Conservation (phyloP, 2,329 filamentous ascomycete species). For the Dothistroma septosporum region DNA sequence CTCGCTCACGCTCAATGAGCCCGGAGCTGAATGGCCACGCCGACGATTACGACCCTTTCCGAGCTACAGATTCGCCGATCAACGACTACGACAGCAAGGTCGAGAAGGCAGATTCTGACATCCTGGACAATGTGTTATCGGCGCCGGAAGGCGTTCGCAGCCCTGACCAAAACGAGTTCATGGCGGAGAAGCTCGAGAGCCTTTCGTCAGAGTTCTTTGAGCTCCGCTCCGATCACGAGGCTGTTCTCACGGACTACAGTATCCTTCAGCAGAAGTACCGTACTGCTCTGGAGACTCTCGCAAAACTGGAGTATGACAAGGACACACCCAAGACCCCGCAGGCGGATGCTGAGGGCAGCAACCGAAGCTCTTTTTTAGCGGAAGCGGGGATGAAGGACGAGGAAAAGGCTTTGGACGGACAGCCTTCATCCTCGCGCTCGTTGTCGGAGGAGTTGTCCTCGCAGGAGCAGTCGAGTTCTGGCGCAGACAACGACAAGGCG, state of each 20-base stretch:
- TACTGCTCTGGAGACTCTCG: conserved; percentile 74
- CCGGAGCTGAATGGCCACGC: conserved; percentile 22
- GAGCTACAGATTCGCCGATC: conserved; percentile 10
- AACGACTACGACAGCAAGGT: conserved; percentile 19
- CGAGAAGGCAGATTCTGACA: conserved; percentile 14
- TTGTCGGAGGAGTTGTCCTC: conserved; percentile 92
- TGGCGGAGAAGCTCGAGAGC: conserved; percentile 86
- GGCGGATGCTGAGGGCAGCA: conserved; percentile 50
- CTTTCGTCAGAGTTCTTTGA: conserved; percentile 90
- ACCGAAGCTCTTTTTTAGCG: conserved; percentile 77
- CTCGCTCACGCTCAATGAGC: conserved; percentile 7
- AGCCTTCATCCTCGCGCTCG: conserved; percentile 77
- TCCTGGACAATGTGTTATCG: conserved; percentile 7
- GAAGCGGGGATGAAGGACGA: conserved; percentile 61
- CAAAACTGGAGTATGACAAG: conserved; percentile 70
- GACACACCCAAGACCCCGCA: conserved; percentile 66
- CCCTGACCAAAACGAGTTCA: conserved; percentile 76
- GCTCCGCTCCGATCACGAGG: conserved; percentile 84
- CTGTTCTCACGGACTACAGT: conserved; percentile 75
- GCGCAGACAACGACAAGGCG: conserved; percentile 31
- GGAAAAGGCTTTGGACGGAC: conserved; percentile 41
- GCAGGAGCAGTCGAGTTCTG: conserved; percentile 64
- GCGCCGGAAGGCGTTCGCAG: conserved; percentile 51
- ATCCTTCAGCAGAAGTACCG: conserved; percentile 84
- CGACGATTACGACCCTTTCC: conserved; percentile 27